Percentiles rank a stretch among this genome's conserved stretches.
These are phyloP conservation scores for Pyricularia sp. DNA, from an alignment of 2,329 filamentous ascomycete genomes.

Conservation along the genomic window DNA sequence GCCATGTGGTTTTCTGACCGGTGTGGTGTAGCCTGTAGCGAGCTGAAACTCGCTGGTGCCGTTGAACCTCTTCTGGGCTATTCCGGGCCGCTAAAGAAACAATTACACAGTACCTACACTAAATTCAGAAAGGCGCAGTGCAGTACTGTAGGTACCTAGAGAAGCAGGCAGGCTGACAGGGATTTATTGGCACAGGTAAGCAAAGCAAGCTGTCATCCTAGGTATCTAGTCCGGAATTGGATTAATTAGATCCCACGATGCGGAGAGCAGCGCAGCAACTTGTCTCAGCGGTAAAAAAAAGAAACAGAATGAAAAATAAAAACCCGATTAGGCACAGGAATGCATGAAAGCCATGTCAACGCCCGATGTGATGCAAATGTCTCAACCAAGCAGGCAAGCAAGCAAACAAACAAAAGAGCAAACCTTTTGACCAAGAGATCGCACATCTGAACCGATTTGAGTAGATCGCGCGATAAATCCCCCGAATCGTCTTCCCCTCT, in stretches of 20 bases:
- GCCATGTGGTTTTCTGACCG: not conserved
- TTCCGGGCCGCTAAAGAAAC: not conserved
- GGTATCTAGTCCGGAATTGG: not conserved
- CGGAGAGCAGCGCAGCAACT: not conserved
- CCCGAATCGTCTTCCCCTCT: not conserved
- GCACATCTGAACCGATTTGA: not conserved
- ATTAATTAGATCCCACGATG: not conserved
- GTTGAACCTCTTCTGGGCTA: not conserved
- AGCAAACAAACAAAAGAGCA: not conserved
- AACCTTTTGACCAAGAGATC: not conserved
- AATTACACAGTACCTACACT: not conserved
- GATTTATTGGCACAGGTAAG: too few species aligned
- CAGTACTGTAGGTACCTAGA: too few species aligned
- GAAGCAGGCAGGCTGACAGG: too few species aligned
- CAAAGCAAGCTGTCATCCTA: not conserved
- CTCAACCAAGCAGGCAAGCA: too few species aligned
- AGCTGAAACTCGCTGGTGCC: not conserved
- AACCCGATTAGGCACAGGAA: not conserved
- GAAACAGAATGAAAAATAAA: not conserved
- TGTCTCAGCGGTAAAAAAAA: not conserved
- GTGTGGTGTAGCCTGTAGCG: not conserved
- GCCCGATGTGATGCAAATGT: not conserved
- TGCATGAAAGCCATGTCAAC: not conserved
- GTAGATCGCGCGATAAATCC: not conserved
- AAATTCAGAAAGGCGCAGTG: not conserved